A percentile compares a stretch with the other conserved stretches of the same genome.
Evolutionary conservation across 2,329 filamentous ascomycete species (phyloP).

Genomic region (Chaetomium olivaceum): DNA sequence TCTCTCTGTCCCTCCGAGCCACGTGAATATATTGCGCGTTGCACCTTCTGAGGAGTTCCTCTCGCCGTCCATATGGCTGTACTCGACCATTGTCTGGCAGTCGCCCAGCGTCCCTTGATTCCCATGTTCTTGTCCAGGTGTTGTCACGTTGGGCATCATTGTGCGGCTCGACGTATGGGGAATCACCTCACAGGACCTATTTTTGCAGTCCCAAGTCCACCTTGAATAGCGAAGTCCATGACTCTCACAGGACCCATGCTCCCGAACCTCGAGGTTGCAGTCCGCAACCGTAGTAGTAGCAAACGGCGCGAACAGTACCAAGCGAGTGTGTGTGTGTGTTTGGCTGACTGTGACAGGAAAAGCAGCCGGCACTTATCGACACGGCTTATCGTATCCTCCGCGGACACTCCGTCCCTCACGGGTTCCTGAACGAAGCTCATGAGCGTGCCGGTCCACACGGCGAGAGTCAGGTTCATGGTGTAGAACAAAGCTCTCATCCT

Average conservation of each 20-base stretch:
- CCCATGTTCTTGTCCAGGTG: neutral
- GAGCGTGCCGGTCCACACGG: too few relatives aligned
- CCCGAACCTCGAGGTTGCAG: neutral
- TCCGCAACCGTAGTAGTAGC: neutral
- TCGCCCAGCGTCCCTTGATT: neutral
- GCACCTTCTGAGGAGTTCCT: neutral
- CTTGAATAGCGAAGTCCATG: slow-evolving; percentile 1
- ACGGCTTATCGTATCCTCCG: neutral
- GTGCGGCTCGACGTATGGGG: too few relatives aligned
- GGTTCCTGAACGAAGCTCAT: slow-evolving; percentile 12
- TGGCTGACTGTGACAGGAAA: neutral
- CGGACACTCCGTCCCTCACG: neutral
- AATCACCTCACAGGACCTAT: neutral
- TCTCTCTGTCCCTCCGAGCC: slow-evolving; percentile 7
- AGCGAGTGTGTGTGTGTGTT: neutral
- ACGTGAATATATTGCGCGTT: slow-evolving; percentile 7
- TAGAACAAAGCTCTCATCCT: slow-evolving; percentile 15
- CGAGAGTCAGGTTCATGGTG: too few relatives aligned
- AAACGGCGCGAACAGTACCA: neutral
- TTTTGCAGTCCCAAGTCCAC: slow-evolving; percentile 4
- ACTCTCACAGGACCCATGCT: neutral
- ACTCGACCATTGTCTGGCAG: neutral
- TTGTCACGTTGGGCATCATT: neutral
- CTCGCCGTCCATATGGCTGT: neutral
- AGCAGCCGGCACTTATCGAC: neutral